phyloP scores from a whole-genome alignment of 768 basidiomycete species.

The Leccinellum luteum region DNA sequence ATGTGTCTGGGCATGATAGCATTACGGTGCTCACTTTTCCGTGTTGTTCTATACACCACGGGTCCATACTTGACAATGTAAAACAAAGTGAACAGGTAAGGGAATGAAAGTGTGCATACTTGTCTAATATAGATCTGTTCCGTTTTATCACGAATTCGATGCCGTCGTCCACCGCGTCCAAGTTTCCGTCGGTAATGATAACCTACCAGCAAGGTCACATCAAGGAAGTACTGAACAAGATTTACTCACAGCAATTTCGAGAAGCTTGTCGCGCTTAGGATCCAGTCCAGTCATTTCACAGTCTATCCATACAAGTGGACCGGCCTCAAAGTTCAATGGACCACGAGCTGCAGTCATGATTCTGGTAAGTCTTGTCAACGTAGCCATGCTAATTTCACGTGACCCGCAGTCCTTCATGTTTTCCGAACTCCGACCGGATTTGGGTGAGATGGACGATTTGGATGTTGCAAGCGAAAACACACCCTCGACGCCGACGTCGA shows the following conservation, averaged over 20 bases:
- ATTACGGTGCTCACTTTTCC: conserved; percentile 48
- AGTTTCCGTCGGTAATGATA: conserved; percentile 82
- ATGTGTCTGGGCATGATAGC: neutral
- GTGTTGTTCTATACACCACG: conserved; percentile 87
- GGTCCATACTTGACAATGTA: conserved; percentile 60
- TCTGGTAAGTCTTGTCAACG: too few species aligned
- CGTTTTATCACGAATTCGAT: conserved; percentile 73
- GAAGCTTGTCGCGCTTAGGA: conserved; percentile 60
- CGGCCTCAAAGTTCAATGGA: conserved; percentile 7
- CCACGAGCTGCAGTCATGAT: neutral
- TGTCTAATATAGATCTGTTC: conserved; percentile 66
- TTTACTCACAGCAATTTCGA: conserved; percentile 67
- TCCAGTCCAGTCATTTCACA: conserved; percentile 87
- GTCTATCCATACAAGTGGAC: conserved; percentile 61
- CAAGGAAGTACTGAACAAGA: neutral
- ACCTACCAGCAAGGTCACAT: too few species aligned
- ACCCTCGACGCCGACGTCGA: conserved; percentile 28
- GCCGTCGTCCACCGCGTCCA: conserved; percentile 79
- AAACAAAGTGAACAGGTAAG: neutral
- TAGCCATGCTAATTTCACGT: neutral
- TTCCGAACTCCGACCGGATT: neutral
- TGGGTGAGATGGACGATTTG: conserved; percentile 31
- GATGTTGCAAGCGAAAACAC: conserved; percentile 31
- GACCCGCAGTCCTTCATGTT: neutral
- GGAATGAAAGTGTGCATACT: conserved; percentile 40